Base-by-base conservation (phyloP, 1,284 basidiomycete genomes). In the Hypsizygus ulmarius region DNA sequence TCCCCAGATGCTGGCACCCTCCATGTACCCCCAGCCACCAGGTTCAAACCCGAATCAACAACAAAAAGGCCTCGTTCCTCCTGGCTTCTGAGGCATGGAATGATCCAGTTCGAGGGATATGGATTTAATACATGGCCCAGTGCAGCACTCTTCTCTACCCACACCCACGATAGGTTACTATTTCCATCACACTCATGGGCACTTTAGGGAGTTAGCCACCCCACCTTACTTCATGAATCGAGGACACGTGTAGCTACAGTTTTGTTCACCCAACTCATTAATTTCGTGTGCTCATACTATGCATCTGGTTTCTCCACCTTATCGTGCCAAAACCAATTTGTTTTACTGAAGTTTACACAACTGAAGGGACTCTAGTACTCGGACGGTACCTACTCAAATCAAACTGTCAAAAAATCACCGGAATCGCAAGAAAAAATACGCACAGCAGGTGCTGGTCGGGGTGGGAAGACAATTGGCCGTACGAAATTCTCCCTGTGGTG, bases 11-110 rank as follows among this genome's bases (percentile, higher is more conserved):
- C 73, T 87, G 53, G 68, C 76, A 21, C 76, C 79, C n/a, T 76
- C 82, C 30, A 64, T 77, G 58, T 83, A 82, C 53, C 64, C 66
- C 59, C 72, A 78, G 38, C 64, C 75, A 19, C 61, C 73, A 27
- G 60, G 58, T 44, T 53, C 57, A 27, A 65, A 65, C 57, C 71
- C 73, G 47, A 62, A 66, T 47, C 54, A 74, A 53, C 74, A 77
- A 60, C 78, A 76, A 66, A 86, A 87, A 71, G 76, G 73, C 38
- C 69, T 90, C 54, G 83, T 88, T 34, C 87, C 87, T 18, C 87
- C 87, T 48, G 87, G 87, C 33, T 88, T 90, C 69, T 89, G 54
- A 57, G 53, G 50, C 54, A 51, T 54, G 47, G 46, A 29, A 28
- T 37, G 33, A 57, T 58, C 47, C 53, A 55, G 45, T 59, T 53